A percentile compares a stretch with the other conserved stretches of the same genome.
These are phyloP conservation scores for Hanseniaspora vineae DNA, from an alignment of 805 yeast species.

Conservation along the genomic window DNA sequence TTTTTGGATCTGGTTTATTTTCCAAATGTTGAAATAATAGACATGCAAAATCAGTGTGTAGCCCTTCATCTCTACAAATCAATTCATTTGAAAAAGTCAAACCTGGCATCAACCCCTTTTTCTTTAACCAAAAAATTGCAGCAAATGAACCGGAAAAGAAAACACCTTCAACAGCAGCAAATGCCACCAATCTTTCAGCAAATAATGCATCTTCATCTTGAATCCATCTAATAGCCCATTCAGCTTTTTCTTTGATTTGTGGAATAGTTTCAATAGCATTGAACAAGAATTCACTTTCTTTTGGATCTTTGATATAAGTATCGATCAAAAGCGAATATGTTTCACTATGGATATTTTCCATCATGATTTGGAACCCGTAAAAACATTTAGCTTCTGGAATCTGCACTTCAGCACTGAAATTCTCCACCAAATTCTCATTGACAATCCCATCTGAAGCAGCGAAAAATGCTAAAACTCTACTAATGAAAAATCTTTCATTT, in stretches of 20 bases:
- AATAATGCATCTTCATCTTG: conserved; percentile 75
- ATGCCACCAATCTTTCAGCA: conserved; percentile 93
- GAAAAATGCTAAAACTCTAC: conserved; percentile 90
- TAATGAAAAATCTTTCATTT: conserved; percentile 84
- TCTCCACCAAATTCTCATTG: conserved; percentile 93
- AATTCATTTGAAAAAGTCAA: conserved; percentile 94
- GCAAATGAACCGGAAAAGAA: conserved; percentile 98
- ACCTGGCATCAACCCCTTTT: conserved; percentile 99
- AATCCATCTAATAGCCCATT: conserved; percentile 98
- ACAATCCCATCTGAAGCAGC: conserved; percentile 99
- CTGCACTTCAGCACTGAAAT: conserved; percentile 95
- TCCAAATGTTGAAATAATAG: conserved; percentile 83
- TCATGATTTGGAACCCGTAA: conserved; percentile 99
- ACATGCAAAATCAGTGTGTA: conserved; percentile 98
- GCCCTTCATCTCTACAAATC: conserved; percentile 96
- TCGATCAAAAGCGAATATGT: conserved; percentile 92
- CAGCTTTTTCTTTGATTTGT: conserved; percentile 92
- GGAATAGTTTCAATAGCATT: conserved; percentile 96
- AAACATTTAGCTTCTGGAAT: conserved; percentile 96
- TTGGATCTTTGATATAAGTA: conserved; percentile 90
- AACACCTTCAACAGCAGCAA: conserved; percentile 98
- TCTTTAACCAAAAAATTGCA: conserved; percentile 96
- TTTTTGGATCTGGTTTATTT: conserved; percentile 70
- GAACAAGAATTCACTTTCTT: conserved; percentile 80
- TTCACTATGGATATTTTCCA: conserved; percentile 98